Evolutionary conservation across 148 eudicot species (phyloP), one percentile per base, ranked within the genome.

Genomic region (Limonium bicolor): DNA sequence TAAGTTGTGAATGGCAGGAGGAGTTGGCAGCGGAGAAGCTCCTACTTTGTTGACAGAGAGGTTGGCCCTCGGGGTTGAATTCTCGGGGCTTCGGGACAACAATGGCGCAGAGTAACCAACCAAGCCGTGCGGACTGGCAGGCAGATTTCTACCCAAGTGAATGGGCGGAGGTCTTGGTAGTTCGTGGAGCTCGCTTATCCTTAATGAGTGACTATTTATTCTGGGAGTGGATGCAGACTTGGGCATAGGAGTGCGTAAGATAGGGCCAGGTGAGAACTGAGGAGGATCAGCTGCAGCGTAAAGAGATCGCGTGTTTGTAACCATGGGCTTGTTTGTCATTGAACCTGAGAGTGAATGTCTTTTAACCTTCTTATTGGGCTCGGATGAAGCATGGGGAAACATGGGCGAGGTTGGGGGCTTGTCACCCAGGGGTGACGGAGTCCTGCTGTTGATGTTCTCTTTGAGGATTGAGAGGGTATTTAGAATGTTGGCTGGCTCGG

Each of bases 141-240:
- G 27, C 10, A 18, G 23, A 50, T 60, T 24, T n/a, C n/a, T n/a
- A 28, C 23, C 28, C 12, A 54, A 36, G 50, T 58, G 66, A 19
- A n/a, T n/a, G n/a, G 66, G 34, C 7, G 96, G 94, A 20, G 94
- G 96, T 50, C 86, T 84, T 4, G 96, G 96, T 54, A 87, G 96
- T 70, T 87, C 94, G 54, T 87, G 96, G 36, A 87, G 96, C 59
- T 87, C 96, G 53, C 68, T 87, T 53, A 87, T 87, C 62, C 63
- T 74, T 4, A 83, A 94, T 12, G 86, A 94, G 28, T 6, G 88
- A 68, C 10, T n/a, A n/a, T n/a, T n/a, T n/a, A n/a, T n/a, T n/a
- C n/a, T n/a, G n/a, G n/a, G n/a, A n/a, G 76, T 68, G 25, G 84
- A 72, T 18, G 70, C 33, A 3, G 92, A 66, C 44, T 34, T 60